Evolutionary conservation across 2,329 filamentous ascomycete genomes (phyloP).

Genomic region (Didymella exigua): DNA sequence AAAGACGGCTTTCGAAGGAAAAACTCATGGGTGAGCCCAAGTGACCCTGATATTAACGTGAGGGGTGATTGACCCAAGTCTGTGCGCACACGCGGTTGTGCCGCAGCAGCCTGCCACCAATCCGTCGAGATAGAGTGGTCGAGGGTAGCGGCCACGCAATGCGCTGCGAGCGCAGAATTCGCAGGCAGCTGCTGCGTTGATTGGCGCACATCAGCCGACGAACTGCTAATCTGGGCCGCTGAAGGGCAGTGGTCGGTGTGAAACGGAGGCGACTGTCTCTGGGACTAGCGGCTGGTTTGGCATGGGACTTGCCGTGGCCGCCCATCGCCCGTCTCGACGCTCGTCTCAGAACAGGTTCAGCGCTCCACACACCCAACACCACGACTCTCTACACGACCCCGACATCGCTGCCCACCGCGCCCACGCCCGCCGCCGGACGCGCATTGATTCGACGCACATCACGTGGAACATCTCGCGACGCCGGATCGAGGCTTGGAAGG

Average conservation of each 20-base stretch:
- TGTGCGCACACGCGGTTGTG: conserved; percentile 6
- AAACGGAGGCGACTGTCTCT: conserved; percentile 24
- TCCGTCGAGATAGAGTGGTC: not conserved
- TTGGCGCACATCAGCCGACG: not conserved
- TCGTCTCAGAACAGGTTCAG: conserved; percentile 14
- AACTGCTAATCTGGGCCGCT: conserved; percentile 4
- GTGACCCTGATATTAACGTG: conserved; percentile 32
- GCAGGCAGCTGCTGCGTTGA: not conserved
- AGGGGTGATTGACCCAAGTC: conserved; percentile 27
- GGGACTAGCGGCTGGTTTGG: conserved; percentile 20
- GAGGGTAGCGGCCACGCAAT: not conserved
- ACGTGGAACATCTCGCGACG: conserved; percentile 21
- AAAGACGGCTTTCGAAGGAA: conserved; percentile 3
- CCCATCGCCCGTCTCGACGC: conserved; percentile 15
- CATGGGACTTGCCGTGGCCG: conserved; percentile 32
- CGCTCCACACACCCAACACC: conserved; percentile 25
- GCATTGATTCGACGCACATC: conserved; percentile 15
- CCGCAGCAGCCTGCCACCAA: not conserved
- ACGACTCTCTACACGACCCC: conserved; percentile 30
- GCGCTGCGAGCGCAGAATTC: not conserved
- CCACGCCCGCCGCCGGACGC: conserved; percentile 23
- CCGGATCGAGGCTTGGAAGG: conserved; percentile 29
- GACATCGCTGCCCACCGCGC: conserved; percentile 26
- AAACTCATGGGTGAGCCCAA: conserved; percentile 10
- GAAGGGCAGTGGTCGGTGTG: conserved; percentile 20